These are phyloP conservation scores for Rubroshorea leprosula DNA, from an alignment of 345 rosid genomes.

Conservation along the genomic window DNA sequence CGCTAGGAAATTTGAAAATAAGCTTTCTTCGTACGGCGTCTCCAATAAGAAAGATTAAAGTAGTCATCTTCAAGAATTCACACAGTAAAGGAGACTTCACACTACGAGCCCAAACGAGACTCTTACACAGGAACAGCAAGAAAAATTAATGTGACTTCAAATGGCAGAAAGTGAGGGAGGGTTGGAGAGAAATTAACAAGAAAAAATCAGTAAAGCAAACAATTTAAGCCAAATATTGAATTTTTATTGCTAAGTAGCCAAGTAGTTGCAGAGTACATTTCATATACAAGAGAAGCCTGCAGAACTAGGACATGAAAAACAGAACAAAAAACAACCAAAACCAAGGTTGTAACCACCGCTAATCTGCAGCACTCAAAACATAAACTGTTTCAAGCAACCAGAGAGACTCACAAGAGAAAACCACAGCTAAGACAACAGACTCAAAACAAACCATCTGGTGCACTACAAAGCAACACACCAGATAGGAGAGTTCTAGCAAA, in stretches of 20 bases:
- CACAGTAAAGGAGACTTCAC: too few relatives aligned
- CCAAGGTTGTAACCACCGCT: constrained; percentile 14
- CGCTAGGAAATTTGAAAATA: too few relatives aligned
- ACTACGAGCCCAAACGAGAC: too few relatives aligned
- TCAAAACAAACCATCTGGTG: constrained; percentile 12
- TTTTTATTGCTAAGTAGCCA: background rate
- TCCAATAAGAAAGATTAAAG: too few relatives aligned
- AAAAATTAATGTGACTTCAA: too few relatives aligned
- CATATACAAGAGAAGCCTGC: constrained; percentile 23
- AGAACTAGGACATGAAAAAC: constrained; percentile 7
- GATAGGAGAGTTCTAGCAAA: constrained; percentile 25
- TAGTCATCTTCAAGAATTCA: too few relatives aligned
- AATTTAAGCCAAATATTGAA: background rate
- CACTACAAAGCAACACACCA: constrained; percentile 18
- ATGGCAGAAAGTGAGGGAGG: too few relatives aligned
- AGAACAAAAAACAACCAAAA: constrained; percentile 18
- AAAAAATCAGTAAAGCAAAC: too few relatives aligned
- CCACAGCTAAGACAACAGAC: background rate
- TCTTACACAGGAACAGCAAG: too few relatives aligned
- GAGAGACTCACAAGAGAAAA: constrained; percentile 4
- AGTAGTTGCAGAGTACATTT: constrained; percentile 24
- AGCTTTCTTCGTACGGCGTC: too few relatives aligned
- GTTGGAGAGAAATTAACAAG: too few relatives aligned
- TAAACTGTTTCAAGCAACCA: constrained; percentile 26
- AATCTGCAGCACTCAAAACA: constrained; percentile 16